A percentile compares a stretch with the other conserved stretches of the same genome.
phyloP scores from a whole-genome alignment of 108 stramenopile genomes.

The Nannochloropsis salina region DNA sequence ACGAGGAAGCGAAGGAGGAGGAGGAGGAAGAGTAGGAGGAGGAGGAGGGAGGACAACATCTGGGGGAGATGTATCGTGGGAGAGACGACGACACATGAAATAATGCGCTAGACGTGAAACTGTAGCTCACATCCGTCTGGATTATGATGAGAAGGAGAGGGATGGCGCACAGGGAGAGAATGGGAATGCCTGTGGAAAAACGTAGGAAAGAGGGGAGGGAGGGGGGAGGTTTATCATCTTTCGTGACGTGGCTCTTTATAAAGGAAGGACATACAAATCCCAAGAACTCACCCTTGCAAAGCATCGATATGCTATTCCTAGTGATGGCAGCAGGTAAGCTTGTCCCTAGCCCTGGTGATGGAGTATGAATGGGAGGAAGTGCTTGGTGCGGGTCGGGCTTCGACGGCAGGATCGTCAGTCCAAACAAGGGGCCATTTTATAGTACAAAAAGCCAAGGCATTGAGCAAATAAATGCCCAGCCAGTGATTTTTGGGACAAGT shows the following conservation, averaged over 20 bases:
- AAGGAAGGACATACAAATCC: no score
- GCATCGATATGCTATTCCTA: not conserved
- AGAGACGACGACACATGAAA: not conserved
- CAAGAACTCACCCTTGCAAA: no score
- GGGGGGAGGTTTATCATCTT: not conserved
- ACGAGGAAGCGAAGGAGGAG: not conserved
- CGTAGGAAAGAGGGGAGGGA: not conserved
- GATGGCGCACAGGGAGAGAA: not conserved
- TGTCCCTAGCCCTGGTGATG: no score
- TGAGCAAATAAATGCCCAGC: no score
- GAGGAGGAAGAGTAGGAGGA: not conserved
- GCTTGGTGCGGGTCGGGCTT: no score
- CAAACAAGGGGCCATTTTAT: no score
- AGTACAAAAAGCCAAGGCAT: no score
- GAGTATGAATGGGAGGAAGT: no score
- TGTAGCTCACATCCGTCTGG: not conserved
- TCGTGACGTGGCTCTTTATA: not conserved
- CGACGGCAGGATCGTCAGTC: no score
- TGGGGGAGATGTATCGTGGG: not conserved
- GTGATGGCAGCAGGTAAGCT: no score
- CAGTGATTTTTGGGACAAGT: no score
- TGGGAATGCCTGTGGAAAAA: not conserved
- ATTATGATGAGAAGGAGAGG: not conserved
- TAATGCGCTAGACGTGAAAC: no score
- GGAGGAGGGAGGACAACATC: not conserved